phyloP scores from a whole-genome alignment of 2,329 filamentous ascomycete genomes.

The Cercospora nicotianae region DNA sequence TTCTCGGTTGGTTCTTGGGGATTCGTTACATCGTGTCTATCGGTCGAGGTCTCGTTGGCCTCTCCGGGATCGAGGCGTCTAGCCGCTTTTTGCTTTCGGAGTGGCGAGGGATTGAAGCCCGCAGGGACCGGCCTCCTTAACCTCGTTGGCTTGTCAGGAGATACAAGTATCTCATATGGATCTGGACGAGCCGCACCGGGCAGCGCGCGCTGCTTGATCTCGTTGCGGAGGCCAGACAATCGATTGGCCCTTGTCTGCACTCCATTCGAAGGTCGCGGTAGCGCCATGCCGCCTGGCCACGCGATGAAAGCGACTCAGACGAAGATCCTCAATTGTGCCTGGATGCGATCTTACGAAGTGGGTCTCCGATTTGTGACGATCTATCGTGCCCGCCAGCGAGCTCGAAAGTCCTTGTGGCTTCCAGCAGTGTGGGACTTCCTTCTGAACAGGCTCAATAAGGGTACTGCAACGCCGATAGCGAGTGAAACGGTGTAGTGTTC shows the following conservation, averaged over 20 bases:
- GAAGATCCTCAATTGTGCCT: not conserved
- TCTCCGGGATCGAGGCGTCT: not conserved
- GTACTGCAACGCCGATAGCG: not conserved
- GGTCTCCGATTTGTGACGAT: not conserved
- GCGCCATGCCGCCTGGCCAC: not conserved
- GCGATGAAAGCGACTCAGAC: too few relatives aligned
- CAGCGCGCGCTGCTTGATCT: not conserved
- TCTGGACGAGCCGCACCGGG: conserved; percentile 4
- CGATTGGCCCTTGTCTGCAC: not conserved
- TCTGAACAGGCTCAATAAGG: not conserved
- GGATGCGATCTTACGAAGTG: not conserved
- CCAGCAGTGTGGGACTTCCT: not conserved
- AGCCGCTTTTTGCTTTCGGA: not conserved
- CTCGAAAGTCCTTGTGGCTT: not conserved
- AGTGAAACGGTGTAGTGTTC: not conserved
- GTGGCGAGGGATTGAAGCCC: not conserved
- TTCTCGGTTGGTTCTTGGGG: not conserved
- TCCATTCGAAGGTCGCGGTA: not conserved
- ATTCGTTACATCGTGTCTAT: not conserved
- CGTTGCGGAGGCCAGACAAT: not conserved
- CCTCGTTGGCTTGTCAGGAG: not conserved
- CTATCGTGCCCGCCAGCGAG: not conserved
- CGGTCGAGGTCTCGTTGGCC: not conserved
- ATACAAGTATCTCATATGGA: not conserved
- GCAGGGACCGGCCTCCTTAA: not conserved